Percentiles rank a stretch among this genome's conserved stretches.
Evolutionary conservation across 257 asterid genomes (phyloP).

Genomic region (Przewalskia tangutica): DNA sequence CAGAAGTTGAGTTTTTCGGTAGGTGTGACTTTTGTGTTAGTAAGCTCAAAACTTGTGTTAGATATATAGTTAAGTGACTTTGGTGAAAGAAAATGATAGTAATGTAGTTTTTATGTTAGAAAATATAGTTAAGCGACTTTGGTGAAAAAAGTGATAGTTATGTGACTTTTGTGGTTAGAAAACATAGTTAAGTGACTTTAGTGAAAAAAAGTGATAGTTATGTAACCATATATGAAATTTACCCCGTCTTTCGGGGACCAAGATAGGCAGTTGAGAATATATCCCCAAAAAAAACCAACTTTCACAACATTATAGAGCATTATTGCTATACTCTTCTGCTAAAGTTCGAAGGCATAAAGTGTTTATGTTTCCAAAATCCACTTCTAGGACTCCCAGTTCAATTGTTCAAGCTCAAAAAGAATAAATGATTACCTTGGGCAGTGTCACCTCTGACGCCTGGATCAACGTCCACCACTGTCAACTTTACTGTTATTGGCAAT

Average conservation of each 20-base stretch:
- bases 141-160: too few relatives aligned
- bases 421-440: slow-evolving; percentile 63
- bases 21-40: too few relatives aligned
- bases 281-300: neutral
- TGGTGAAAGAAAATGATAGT: too few relatives aligned
- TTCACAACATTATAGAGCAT: neutral
- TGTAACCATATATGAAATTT: too few relatives aligned
- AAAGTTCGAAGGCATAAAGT: neutral
- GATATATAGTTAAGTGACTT: too few relatives aligned
- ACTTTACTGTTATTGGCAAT: slow-evolving; percentile 84
- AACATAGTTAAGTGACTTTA: too few relatives aligned
- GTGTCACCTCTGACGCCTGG: slow-evolving; percentile 98
- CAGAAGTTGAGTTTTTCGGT: too few relatives aligned
- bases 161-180: too few relatives aligned
- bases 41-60: too few relatives aligned
- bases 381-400: neutral
- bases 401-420: neutral
- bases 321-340: neutral
- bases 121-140: too few relatives aligned
- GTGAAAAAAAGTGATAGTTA: too few relatives aligned
- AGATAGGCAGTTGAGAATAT: neutral
- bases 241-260: neutral
- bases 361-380: neutral
- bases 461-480: slow-evolving; percentile 75
- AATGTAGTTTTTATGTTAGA: too few relatives aligned